phyloP scores from a whole-genome alignment of 345 rosid genomes.

The Laguncularia racemosa region DNA sequence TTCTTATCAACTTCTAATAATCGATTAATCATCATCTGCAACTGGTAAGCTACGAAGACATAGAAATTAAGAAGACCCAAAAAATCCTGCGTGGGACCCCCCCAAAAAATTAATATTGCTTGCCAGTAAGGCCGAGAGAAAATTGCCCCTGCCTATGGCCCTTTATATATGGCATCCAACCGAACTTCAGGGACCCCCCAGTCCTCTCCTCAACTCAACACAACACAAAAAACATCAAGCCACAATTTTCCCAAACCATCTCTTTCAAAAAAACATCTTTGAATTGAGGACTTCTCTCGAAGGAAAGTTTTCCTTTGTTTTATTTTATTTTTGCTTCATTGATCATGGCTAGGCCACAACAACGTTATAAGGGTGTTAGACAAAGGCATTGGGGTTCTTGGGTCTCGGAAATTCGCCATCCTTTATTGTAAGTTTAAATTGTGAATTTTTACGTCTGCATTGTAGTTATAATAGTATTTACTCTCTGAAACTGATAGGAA shows the following conservation, averaged over 20 bases:
- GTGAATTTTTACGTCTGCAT: background rate
- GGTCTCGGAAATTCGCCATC: conserved; percentile 99
- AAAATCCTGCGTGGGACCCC: conserved; percentile 41
- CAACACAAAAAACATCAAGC: conserved; percentile 3
- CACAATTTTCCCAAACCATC: background rate
- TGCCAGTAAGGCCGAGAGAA: conserved; percentile 46
- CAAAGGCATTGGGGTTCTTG: conserved; percentile 99
- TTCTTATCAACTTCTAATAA: conserved; percentile 23
- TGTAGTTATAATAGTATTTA: background rate
- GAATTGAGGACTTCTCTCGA: conserved; percentile 25
- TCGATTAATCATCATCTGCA: conserved; percentile 21
- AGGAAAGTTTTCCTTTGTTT: conserved; percentile 7
- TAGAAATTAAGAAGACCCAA: conserved; percentile 3
- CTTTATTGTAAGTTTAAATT: conserved; percentile 49
- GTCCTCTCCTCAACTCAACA: conserved; percentile 21
- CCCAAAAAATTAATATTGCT: conserved; percentile 33
- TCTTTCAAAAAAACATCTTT: conserved; percentile 31
- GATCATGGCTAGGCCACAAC: conserved; percentile 94
- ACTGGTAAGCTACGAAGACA: conserved; percentile 25
- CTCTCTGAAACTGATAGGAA: background rate
- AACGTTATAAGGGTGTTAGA: conserved; percentile 90
- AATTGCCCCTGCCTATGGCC: conserved; percentile 6
- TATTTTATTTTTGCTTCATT: conserved; percentile 21
- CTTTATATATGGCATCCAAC: conserved; percentile 16
- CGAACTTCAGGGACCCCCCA: conserved; percentile 53